Conservation (phyloP, 2,329 filamentous ascomycete species). For the Hymenoscyphus repandus region DNA sequence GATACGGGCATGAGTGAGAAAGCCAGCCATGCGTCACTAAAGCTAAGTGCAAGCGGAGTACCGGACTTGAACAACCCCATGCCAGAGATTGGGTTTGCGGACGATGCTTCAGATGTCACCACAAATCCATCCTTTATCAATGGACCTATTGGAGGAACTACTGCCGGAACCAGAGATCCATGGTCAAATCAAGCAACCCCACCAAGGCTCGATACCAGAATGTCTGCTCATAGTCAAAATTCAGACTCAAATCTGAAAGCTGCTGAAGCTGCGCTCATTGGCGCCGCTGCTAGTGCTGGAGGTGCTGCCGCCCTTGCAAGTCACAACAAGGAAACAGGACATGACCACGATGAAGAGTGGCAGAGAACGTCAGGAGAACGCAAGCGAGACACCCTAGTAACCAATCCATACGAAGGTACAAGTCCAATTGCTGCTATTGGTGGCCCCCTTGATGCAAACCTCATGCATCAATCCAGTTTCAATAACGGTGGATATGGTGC, state of each 20-base stretch:
- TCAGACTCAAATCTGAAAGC: conserved; percentile 27
- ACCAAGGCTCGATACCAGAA: conserved; percentile 10
- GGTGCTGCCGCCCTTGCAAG: conserved; percentile 47
- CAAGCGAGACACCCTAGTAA: conserved; percentile 61
- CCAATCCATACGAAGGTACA: conserved; percentile 61
- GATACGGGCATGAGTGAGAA: conserved; percentile 49
- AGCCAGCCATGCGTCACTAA: conserved; percentile 37
- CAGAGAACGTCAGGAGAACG: conserved; percentile 55
- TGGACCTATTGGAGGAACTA: conserved; percentile 54
- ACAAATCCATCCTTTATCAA: conserved; percentile 84
- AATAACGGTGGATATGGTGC: conserved; percentile 39
- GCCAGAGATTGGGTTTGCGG: conserved; percentile 68
- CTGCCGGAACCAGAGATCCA: conserved; percentile 34
- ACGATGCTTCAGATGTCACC: conserved; percentile 59
- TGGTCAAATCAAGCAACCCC: conserved; percentile 55
- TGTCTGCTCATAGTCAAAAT: conserved; percentile 7
- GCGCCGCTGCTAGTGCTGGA: conserved; percentile 50
- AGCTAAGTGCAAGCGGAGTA: conserved; percentile 64
- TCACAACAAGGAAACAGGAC: conserved; percentile 49
- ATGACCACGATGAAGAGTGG: conserved; percentile 61
- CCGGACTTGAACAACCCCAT: conserved; percentile 66
- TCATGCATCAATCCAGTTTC: conserved; percentile 35
- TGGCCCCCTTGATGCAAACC: conserved; percentile 36
- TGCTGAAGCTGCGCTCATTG: conserved; percentile 33
- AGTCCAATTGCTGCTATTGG: conserved; percentile 51